A percentile compares a stretch with the other conserved stretches of the same genome.
phyloP scores from a whole-genome alignment of 768 basidiomycete genomes.

The Leccinum aurantiacum region DNA sequence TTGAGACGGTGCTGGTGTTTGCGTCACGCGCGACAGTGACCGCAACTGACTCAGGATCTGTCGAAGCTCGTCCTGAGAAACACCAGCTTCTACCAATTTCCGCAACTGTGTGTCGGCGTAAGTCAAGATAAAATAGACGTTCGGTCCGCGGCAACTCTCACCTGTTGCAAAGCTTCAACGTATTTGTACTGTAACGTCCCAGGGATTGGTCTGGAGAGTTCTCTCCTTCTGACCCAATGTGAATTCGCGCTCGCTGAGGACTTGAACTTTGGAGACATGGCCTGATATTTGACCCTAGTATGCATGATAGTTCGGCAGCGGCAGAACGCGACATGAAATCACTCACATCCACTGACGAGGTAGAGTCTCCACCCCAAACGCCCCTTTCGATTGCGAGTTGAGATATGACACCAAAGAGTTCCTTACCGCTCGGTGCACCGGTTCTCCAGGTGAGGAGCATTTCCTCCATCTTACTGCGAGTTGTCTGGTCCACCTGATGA shows the following conservation, averaged over 20 bases:
- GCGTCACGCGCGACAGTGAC: slow-evolving; percentile 48
- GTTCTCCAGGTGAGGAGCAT: slow-evolving; percentile 95
- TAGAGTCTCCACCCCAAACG: slow-evolving; percentile 66
- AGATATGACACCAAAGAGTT: slow-evolving; percentile 80
- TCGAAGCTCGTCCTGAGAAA: slow-evolving; percentile 74
- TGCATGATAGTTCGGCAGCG: slow-evolving; percentile 16
- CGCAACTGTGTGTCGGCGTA: slow-evolving; percentile 48
- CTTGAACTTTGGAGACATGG: slow-evolving; percentile 71
- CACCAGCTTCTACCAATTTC: slow-evolving; percentile 72
- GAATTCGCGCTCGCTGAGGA: slow-evolving; percentile 80
- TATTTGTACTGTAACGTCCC: slow-evolving; percentile 69
- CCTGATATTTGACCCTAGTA: slow-evolving; percentile 37
- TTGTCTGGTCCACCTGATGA: slow-evolving; percentile 76
- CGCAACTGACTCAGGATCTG: slow-evolving; percentile 76
- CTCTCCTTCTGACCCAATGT: slow-evolving; percentile 81
- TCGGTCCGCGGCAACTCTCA: slow-evolving; percentile 35
- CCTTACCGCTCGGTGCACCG: slow-evolving; percentile 74
- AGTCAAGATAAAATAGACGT: slow-evolving; percentile 4
- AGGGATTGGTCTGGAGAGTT: slow-evolving; percentile 65
- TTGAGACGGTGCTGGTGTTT: slow-evolving; percentile 37
- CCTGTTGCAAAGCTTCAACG: slow-evolving; percentile 78
- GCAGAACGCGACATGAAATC: background rate
- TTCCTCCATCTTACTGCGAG: slow-evolving; percentile 95
- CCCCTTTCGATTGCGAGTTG: slow-evolving; percentile 84
- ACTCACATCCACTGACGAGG: slow-evolving; percentile 41